These are phyloP conservation scores for Paramecium sonneborni DNA, from an alignment of 73 alveolate genomes.

Conservation along the genomic window DNA sequence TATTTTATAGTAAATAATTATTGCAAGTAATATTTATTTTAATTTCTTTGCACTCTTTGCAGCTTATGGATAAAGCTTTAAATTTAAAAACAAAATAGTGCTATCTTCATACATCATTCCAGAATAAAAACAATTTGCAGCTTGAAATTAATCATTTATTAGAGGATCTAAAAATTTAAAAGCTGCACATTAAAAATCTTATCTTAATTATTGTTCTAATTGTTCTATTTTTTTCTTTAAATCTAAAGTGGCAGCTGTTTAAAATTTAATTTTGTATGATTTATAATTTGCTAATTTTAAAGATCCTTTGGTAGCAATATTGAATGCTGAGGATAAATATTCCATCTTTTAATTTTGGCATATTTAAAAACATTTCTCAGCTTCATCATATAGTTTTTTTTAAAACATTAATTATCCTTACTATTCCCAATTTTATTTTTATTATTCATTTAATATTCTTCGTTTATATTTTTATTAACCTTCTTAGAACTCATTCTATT, in stretches of 20 bases:
- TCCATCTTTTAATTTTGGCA: conserved; percentile 70
- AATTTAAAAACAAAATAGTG: background rate
- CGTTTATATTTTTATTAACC: too few species aligned
- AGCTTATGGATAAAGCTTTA: background rate
- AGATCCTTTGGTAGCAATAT: conserved; percentile 73
- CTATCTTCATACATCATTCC: conserved; percentile 64
- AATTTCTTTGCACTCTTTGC: background rate
- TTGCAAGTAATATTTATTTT: background rate
- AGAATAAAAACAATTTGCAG: conserved; percentile 84
- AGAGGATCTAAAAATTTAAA: conserved; percentile 36
- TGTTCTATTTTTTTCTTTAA: conserved; percentile 58
- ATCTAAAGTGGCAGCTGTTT: conserved; percentile 43
- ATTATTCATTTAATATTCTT: background rate
- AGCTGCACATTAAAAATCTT: conserved; percentile 70
- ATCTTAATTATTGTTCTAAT: conserved; percentile 34
- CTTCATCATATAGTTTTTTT: conserved; percentile 82
- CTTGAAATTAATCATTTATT: conserved; percentile 66
- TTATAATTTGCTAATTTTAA: conserved; percentile 22
- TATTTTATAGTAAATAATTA: background rate
- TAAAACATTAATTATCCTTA: conserved; percentile 81
- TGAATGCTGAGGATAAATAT: conserved; percentile 72
- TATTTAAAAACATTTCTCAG: conserved; percentile 75
- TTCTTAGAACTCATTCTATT: too few species aligned
- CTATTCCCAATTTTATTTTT: conserved; percentile 71
- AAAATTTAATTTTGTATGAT: conserved; percentile 38